Percentiles rank a stretch among this genome's conserved stretches.
Evolutionary conservation across 345 rosid genomes (phyloP).

Genomic region (Arabis hirsuta): DNA sequence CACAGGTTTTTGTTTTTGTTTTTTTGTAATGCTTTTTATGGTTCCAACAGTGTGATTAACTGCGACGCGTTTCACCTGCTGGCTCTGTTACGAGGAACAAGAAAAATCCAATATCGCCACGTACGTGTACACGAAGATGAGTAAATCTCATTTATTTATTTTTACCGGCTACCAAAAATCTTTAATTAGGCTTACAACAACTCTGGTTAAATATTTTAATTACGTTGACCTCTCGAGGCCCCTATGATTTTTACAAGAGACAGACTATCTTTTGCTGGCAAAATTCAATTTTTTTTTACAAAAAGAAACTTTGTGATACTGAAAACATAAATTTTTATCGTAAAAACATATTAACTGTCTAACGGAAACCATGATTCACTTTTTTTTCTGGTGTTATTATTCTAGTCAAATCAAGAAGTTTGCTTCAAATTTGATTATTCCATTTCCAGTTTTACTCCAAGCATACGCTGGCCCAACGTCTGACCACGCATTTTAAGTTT

Average conservation of each 20-base stretch:
- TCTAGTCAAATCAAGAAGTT: background rate
- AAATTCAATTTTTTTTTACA: background rate
- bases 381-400: slow-evolving; percentile 7
- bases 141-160: background rate
- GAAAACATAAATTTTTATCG: too few species aligned
- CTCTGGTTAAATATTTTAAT: background rate
- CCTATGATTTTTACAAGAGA: background rate
- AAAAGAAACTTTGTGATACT: background rate
- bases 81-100: slow-evolving; percentile 21
- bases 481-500: background rate
- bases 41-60: slow-evolving; percentile 28
- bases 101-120: slow-evolving; percentile 13
- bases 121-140: slow-evolving; percentile 1
- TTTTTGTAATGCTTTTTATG: background rate
- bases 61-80: slow-evolving; percentile 40
- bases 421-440: background rate
- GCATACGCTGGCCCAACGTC: background rate
- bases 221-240: slow-evolving; percentile 15
- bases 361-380: slow-evolving; percentile 1
- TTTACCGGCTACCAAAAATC: slow-evolving; percentile 3
- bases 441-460: background rate
- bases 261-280: slow-evolving; percentile 31
- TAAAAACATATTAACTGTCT: too few species aligned
- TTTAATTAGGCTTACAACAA: slow-evolving; percentile 26
- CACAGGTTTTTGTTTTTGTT: background rate